phyloP scores from a whole-genome alignment of 805 yeast species.

The Jamesozyma jinghongensis region DNA sequence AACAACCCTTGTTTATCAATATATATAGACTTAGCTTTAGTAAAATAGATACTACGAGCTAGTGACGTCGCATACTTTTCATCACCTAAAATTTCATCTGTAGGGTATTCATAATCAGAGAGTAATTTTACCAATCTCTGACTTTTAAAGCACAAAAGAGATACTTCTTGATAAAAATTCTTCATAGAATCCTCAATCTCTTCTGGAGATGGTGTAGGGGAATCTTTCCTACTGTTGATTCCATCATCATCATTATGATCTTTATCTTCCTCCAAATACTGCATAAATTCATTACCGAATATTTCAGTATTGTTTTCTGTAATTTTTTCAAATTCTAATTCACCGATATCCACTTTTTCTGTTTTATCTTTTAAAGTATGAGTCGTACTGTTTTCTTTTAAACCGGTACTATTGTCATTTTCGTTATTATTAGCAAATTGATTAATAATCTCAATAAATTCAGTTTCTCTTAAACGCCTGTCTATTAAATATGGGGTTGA shows the following conservation, averaged over 20 bases:
- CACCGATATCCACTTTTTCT: slow-evolving; percentile 16
- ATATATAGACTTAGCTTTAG: neutral
- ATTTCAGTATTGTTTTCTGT: slow-evolving; percentile 26
- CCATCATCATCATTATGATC: slow-evolving; percentile 1
- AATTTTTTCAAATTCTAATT: slow-evolving; percentile 26
- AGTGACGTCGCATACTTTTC: slow-evolving; percentile 13
- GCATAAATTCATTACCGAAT: slow-evolving; percentile 25
- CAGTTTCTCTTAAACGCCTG: slow-evolving; percentile 50
- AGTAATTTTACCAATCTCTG: slow-evolving; percentile 18
- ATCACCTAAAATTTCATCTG: slow-evolving; percentile 11
- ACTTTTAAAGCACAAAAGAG: slow-evolving; percentile 14
- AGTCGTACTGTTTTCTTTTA: neutral
- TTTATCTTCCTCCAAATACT: slow-evolving; percentile 14
- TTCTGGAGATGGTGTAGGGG: neutral
- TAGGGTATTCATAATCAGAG: slow-evolving; percentile 22
- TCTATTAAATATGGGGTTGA: slow-evolving; percentile 62
- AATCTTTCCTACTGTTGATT: neutral
- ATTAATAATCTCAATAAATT: slow-evolving; percentile 35
- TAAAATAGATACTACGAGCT: neutral
- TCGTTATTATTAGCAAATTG: slow-evolving; percentile 13
- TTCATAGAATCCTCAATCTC: slow-evolving; percentile 5
- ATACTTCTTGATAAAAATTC: slow-evolving; percentile 21
- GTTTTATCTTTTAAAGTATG: neutral
- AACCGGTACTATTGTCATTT: neutral
- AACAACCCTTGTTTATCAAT: neutral